phyloP scores from a whole-genome alignment of 176 grass and related monocot species.

The Oryza coarctata region DNA sequence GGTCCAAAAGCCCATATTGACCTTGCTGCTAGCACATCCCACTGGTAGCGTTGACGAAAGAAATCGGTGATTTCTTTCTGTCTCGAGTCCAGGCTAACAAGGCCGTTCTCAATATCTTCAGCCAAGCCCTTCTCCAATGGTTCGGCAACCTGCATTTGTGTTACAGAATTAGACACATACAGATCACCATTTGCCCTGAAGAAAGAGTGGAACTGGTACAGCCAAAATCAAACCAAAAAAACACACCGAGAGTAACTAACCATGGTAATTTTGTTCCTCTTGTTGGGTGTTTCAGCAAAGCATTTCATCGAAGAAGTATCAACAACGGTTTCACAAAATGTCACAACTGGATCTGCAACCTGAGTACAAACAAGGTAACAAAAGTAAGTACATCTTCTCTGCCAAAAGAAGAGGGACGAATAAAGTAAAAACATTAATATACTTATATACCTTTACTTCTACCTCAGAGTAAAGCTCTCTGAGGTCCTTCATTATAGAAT shows the following conservation, averaged over 20 bases:
- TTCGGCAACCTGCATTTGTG: conserved; percentile 70
- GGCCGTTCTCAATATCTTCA: conserved; percentile 95
- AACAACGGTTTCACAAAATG: conserved; percentile 97
- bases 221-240: conserved; percentile 7
- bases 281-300: conserved; percentile 99
- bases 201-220: conserved; percentile 13
- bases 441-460: conserved; percentile 80
- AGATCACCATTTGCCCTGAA: conserved; percentile 18
- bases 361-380: conserved; percentile 38
- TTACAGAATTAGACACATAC: conserved; percentile 9
- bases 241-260: conserved; percentile 30
- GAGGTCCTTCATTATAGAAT: conserved; percentile 99
- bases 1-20: conserved; percentile 96
- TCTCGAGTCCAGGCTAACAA: conserved; percentile 88
- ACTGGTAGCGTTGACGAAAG: conserved; percentile 93
- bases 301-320: conserved; percentile 99
- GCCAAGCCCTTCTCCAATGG: conserved; percentile 91
- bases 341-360: conserved; percentile 99
- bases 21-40: conserved; percentile 96
- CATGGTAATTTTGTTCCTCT: conserved; percentile 99
- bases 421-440: not conserved
- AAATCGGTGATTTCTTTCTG: conserved; percentile 98
- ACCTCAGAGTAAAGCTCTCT: conserved; percentile 99
- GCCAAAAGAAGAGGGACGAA: conserved; percentile 6
- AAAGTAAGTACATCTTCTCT: not conserved